A percentile compares a stretch with the other conserved stretches of the same genome.
Conservation (phyloP, 106 monocot species). For the Dioscorea dumetorum region DNA sequence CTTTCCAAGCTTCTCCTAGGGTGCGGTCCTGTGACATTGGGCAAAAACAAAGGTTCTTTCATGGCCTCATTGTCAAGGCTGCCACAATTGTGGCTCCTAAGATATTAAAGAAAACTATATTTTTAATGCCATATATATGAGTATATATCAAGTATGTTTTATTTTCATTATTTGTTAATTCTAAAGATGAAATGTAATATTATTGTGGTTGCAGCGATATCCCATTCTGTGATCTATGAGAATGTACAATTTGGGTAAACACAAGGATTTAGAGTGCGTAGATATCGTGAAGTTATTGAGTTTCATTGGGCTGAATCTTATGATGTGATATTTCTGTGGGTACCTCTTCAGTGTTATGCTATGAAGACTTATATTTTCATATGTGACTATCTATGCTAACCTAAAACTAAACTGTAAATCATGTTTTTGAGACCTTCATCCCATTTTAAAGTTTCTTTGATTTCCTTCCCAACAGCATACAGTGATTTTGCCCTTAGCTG, state of each 20-base stretch:
- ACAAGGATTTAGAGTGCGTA: neutral
- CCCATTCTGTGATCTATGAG: neutral
- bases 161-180: neutral
- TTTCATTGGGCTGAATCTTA: too few species aligned
- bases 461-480: slow-evolving; percentile 39
- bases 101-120: slow-evolving; percentile 13
- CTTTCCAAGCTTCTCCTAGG: neutral
- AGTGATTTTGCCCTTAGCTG: slow-evolving; percentile 63
- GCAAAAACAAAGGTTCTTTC: slow-evolving; percentile 16
- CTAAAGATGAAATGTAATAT: neutral
- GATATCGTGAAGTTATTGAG: neutral
- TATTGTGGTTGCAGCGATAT: neutral
- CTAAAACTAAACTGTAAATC: neutral
- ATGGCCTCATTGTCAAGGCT: slow-evolving; percentile 45
- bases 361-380: neutral
- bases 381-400: neutral
- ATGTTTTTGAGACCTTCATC: neutral
- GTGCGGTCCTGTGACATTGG: neutral
- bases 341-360: neutral
- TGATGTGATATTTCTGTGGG: too few species aligned
- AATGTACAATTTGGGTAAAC: neutral
- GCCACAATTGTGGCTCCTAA: slow-evolving; percentile 61
- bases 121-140: too few species aligned
- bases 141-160: neutral
- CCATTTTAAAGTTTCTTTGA: neutral